A percentile compares a stretch with the other conserved stretches of the same genome.
phyloP scores from a whole-genome alignment of 805 yeast genomes.

The Lachancea fermentati region DNA sequence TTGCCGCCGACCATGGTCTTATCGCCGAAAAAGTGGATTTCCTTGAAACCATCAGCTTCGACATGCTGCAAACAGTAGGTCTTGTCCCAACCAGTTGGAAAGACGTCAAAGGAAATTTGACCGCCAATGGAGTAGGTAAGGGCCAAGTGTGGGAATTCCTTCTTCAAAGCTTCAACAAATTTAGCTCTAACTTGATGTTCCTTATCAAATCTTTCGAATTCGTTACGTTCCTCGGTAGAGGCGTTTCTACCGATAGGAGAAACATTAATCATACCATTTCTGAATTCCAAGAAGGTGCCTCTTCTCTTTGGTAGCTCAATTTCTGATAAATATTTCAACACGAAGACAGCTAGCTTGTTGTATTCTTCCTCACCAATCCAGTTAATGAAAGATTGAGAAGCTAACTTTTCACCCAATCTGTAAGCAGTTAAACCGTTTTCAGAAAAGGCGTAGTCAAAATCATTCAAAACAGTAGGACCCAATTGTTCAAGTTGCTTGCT shows the following conservation, averaged over 20 bases:
- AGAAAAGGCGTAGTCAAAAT: constrained; percentile 92
- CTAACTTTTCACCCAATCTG: constrained; percentile 80
- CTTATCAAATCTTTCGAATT: constrained; percentile 80
- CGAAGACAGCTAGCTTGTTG: constrained; percentile 81
- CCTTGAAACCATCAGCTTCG: constrained; percentile 72
- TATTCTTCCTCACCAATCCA: constrained; percentile 97
- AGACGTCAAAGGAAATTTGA: constrained; percentile 97
- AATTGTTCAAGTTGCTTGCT: constrained; percentile 94
- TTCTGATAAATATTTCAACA: constrained; percentile 76
- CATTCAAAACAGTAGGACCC: constrained; percentile 68
- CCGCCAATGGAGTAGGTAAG: constrained; percentile 98
- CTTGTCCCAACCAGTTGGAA: constrained; percentile 99
- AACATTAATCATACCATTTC: constrained; percentile 98
- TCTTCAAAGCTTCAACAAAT: constrained; percentile 79
- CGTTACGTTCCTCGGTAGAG: constrained; percentile 87
- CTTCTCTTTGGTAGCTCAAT: constrained; percentile 93
- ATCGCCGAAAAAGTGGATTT: constrained; percentile 98
- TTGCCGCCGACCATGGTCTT: constrained; percentile 96
- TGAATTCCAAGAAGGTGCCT: constrained; percentile 97
- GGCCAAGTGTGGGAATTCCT: constrained; percentile 74
- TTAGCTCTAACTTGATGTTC: constrained; percentile 74
- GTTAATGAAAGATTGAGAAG: constrained; percentile 87
- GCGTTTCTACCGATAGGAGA: constrained; percentile 99
- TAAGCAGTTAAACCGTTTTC: constrained; percentile 98
- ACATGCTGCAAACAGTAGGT: constrained; percentile 96